Conservation (phyloP, 305 asterid genomes). For the Rubia peregrina region DNA sequence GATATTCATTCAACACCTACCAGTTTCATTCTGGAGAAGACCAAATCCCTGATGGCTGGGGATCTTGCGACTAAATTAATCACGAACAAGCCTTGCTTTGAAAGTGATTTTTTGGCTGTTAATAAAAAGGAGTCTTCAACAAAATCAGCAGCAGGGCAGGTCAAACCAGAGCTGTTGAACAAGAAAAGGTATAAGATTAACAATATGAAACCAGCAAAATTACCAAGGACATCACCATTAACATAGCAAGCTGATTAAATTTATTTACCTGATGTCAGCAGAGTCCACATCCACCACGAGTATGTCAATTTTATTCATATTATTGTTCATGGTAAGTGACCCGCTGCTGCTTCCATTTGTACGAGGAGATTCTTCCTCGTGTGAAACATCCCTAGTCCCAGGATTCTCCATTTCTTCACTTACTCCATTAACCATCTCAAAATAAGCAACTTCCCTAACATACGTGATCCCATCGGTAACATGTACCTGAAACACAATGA, state of each 20-base stretch:
- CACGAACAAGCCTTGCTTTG: conserved; percentile 72
- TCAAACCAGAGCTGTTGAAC: conserved; percentile 71
- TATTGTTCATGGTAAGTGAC: conserved; percentile 32
- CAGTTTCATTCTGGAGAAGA: conserved; percentile 60
- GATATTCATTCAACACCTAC: conserved; percentile 31
- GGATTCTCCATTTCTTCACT: conserved; percentile 3
- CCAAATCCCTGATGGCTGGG: conserved; percentile 42
- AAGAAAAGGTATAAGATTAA: conserved; percentile 11
- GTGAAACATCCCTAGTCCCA: conserved; percentile 15
- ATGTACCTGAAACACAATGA: conserved; percentile 42
- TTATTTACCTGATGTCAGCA: conserved; percentile 61
- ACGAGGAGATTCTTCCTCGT: conserved; percentile 15
- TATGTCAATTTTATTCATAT: conserved; percentile 35
- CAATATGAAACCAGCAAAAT: conserved; percentile 2
- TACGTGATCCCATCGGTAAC: conserved; percentile 67
- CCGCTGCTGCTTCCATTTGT: conserved; percentile 16
- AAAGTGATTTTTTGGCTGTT: conserved; percentile 53
- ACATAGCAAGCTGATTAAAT: not conserved
- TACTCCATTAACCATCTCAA: conserved; percentile 31
- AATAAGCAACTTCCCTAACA: conserved; percentile 39
- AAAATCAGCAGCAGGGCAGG: conserved; percentile 79
- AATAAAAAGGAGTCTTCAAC: conserved; percentile 72
- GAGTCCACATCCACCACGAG: conserved; percentile 95
- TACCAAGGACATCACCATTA: not conserved
- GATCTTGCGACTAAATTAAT: conserved; percentile 88